Percentiles rank a stretch among this genome's conserved stretches.
phyloP scores from a whole-genome alignment of 257 asterid genomes.

The Ligustrum vulgare region DNA sequence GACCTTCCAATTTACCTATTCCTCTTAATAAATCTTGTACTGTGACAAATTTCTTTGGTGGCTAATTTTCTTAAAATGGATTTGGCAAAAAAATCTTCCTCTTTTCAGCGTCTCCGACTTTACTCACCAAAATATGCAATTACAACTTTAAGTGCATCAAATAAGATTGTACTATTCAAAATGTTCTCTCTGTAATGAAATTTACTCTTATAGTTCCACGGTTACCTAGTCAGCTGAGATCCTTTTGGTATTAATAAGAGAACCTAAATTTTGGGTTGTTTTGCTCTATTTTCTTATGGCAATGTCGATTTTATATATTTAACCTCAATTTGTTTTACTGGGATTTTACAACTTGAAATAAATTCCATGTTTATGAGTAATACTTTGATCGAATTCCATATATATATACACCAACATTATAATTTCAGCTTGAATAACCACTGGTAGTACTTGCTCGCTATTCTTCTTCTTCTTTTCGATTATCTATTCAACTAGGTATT shows the following conservation, averaged over 20 bases:
- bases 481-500: background rate
- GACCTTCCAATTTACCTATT: background rate
- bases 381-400: background rate
- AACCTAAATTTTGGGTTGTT: background rate
- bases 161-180: background rate
- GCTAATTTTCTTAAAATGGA: background rate
- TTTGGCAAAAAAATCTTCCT: background rate
- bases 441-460: background rate
- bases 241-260: background rate
- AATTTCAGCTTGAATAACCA: background rate
- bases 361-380: background rate
- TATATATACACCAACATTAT: background rate
- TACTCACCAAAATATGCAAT: background rate
- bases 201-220: background rate
- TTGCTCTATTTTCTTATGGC: background rate
- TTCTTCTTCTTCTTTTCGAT: background rate
- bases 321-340: background rate
- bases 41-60: background rate
- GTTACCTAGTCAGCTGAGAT: background rate
- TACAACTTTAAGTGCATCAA: background rate
- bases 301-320: background rate
- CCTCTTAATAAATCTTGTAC: background rate
- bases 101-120: background rate
- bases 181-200: background rate
- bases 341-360: background rate